These are phyloP conservation scores for Ochromonas danica DNA, from an alignment of 108 stramenopile genomes.

Conservation along the genomic window DNA sequence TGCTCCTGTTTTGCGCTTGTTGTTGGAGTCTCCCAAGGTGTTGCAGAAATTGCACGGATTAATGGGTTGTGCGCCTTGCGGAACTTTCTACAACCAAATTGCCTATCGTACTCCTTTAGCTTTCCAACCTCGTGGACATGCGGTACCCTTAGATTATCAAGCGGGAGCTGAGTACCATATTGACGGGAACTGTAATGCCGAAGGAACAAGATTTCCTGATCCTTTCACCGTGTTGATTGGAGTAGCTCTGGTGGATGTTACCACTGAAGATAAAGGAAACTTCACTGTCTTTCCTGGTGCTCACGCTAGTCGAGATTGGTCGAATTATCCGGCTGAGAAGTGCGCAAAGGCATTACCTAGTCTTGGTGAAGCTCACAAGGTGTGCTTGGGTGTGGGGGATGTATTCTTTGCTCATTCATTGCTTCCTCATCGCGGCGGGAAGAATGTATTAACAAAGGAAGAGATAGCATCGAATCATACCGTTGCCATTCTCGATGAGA, in stretches of 20 bases:
- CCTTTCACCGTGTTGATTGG: slow-evolving; percentile 11
- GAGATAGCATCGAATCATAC: no score
- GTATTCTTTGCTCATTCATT: background rate
- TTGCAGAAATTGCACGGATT: background rate
- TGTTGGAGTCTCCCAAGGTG: slow-evolving; percentile 10
- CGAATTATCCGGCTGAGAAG: slow-evolving; percentile 16
- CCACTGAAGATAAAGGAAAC: background rate
- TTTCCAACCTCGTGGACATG: no score
- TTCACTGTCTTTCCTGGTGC: slow-evolving; percentile 31
- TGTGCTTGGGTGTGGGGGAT: background rate
- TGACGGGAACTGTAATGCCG: slow-evolving; percentile 11
- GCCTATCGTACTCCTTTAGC: slow-evolving; percentile 28
- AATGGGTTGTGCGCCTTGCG: background rate
- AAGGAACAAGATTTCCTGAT: slow-evolving; percentile 34
- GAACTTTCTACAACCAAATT: slow-evolving; percentile 25
- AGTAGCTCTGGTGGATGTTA: slow-evolving; percentile 18
- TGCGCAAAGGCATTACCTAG: background rate
- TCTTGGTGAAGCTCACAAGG: slow-evolving; percentile 7
- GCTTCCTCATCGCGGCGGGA: slow-evolving; percentile 30
- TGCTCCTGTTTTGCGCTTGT: slow-evolving; percentile 10
- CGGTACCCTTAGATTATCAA: background rate
- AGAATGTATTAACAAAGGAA: background rate
- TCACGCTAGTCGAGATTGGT: slow-evolving; percentile 7
- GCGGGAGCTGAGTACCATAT: slow-evolving; percentile 25
- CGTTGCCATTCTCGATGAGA: no score